Evolutionary conservation across 2,329 filamentous ascomycete genomes (phyloP).

Genomic region (Laburnicola sp.): DNA sequence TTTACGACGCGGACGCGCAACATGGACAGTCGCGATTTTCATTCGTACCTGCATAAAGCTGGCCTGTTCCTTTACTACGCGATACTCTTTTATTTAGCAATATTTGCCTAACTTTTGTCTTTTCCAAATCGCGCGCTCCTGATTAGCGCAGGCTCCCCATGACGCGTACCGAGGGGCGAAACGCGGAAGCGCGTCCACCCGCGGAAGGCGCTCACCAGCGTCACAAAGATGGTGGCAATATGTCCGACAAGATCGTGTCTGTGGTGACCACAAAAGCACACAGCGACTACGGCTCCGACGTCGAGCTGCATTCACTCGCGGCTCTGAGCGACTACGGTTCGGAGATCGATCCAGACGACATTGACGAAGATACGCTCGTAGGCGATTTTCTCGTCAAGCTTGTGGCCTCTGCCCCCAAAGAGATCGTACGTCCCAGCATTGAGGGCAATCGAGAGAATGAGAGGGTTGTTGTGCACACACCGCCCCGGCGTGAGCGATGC

Average conservation of each 20-base stretch:
- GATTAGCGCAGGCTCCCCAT: too few relatives aligned
- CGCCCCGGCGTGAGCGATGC: conserved; percentile 21
- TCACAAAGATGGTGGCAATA: conserved; percentile 29
- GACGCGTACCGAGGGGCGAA: conserved; percentile 11
- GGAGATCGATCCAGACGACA: conserved; percentile 57
- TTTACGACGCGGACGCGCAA: too few relatives aligned
- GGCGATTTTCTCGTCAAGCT: conserved; percentile 55
- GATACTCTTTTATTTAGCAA: too few relatives aligned
- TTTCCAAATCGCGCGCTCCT: too few relatives aligned
- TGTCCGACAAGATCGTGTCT: conserved; percentile 20
- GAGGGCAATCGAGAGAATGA: conserved; percentile 18
- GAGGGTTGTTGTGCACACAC: neutral
- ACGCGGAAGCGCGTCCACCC: conserved; percentile 5
- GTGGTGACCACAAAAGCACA: conserved; percentile 14
- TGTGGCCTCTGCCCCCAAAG: conserved; percentile 37
- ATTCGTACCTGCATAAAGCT: too few relatives aligned
- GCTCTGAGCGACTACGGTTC: conserved; percentile 66
- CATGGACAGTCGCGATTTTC: too few relatives aligned
- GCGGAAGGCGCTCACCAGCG: neutral
- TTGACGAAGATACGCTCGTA: conserved; percentile 61
- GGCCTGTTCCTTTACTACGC: too few relatives aligned
- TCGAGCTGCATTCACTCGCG: conserved; percentile 52
- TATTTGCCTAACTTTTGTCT: too few relatives aligned
- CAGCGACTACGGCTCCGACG: conserved; percentile 68
- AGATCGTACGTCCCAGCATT: conserved; percentile 27